Evolutionary conservation across 495 filamentous ascomycete genomes (phyloP).

Genomic region (Aspergillus ostianus): DNA sequence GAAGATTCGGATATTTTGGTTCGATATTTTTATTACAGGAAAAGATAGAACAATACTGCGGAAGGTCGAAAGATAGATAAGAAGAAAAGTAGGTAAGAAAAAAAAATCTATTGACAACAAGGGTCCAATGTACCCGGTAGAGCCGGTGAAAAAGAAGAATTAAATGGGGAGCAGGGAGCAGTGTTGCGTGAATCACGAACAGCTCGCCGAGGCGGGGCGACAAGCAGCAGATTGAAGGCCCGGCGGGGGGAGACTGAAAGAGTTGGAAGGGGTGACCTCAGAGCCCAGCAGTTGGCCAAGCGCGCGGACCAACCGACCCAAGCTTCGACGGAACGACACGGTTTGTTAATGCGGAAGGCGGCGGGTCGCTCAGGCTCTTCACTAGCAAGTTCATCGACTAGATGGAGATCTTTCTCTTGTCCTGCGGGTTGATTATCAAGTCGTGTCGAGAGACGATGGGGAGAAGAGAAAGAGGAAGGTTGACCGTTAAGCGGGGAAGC

Average conservation of each 20-base stretch:
- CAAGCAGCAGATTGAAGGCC: background rate
- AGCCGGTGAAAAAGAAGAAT: background rate
- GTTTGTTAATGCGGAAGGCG: background rate
- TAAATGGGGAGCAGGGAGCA: background rate
- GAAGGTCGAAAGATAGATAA: background rate
- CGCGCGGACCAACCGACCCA: conserved; percentile 23
- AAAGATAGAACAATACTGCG: conserved; percentile 1
- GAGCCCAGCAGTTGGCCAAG: conserved; percentile 10
- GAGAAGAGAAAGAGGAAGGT: background rate
- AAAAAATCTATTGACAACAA: conserved; percentile 1
- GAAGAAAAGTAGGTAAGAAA: conserved; percentile 3
- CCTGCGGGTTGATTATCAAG: background rate
- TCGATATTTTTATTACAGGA: background rate
- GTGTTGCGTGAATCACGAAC: background rate
- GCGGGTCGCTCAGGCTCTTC: conserved; percentile 15
- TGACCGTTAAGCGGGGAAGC: background rate
- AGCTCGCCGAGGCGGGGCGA: conserved; percentile 9
- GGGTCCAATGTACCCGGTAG: background rate
- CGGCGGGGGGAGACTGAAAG: background rate
- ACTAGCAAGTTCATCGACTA: conserved; percentile 27
- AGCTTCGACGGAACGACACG: background rate
- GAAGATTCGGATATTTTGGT: background rate
- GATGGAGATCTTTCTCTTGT: background rate
- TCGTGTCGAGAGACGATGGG: background rate
- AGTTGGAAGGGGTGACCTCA: conserved; percentile 11